Evolutionary conservation across 176 grass and related monocot species (phyloP), one percentile per base, ranked within the genome.

Genomic region (Musa acuminata): DNA sequence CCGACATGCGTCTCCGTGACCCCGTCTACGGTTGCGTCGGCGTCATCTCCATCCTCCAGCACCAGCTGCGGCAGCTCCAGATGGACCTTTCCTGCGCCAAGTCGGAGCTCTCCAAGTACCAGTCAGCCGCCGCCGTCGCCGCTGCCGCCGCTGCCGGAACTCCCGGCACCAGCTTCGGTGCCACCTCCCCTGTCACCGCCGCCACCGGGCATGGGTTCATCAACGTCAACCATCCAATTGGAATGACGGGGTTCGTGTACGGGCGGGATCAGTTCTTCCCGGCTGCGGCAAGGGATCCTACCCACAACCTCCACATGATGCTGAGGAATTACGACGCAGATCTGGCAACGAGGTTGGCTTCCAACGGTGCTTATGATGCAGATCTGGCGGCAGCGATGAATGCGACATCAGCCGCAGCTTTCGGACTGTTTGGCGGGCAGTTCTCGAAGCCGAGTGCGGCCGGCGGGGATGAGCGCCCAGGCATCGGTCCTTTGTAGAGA

Each of bases 11-110:
- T 72, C 82, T 97, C 82, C 94, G 90, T 29, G 94, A 97, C 74
- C 94, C 94, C 54, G 90, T 97, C 67, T 93, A 97, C 48, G 93
- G 93, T 73, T 97, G 94, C 85, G 94, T 93, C 69, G 94, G 90
- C 60, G 86, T 90, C 77, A 97, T 97, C 80, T 97, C 94, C 72
- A 86, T 97, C 82, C 94, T 97, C 76, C 94, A 97, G 94, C 90
- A 92, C 74, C 86, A 91, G 75, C 84, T 97, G 65, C 87, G 94
- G 54, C 90, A 93, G 84, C 94, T 97, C 64, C 94, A 97, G 87
- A 79, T 88, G 55, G 94, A 97, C n/a, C 90, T 97, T 67, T 77
- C 80, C 53, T 85, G 83, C 60, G 90, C 87, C 49, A 92, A 90
- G 69, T 79, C 75, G 73, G 94, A 97, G 72, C 88, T 97, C 74